Conservation (phyloP, 225 moss, liverwort and hornwort genomes). For the Polytrichum commune region DNA sequence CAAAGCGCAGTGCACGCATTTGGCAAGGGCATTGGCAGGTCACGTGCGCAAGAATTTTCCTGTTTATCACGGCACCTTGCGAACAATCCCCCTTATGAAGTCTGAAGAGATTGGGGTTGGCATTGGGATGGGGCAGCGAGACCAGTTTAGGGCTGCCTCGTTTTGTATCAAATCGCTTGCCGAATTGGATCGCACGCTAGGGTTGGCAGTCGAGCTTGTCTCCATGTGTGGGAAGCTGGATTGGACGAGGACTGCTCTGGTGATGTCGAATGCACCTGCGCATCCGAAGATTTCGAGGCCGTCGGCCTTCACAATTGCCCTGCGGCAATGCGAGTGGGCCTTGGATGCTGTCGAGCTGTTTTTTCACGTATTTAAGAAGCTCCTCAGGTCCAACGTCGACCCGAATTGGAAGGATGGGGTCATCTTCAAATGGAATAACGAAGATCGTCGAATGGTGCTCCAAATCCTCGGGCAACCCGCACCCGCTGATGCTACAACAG, state of each 20-base stretch:
- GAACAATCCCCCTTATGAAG: not conserved
- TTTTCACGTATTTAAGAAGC: not conserved
- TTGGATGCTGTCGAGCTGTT: not conserved
- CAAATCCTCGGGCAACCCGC: not conserved
- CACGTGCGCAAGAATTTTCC: not conserved
- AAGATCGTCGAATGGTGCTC: not conserved
- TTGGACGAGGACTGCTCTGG: not conserved
- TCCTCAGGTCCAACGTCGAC: not conserved
- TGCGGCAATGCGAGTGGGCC: constrained; percentile 3
- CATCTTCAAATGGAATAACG: constrained; percentile 1
- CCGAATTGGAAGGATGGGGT: not conserved
- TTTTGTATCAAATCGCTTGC: not conserved
- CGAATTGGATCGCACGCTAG: not conserved
- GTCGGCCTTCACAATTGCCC: not conserved
- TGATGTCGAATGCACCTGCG: not conserved
- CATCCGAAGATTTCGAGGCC: not conserved
- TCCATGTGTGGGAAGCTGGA: not conserved
- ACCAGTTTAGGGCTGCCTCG: not conserved
- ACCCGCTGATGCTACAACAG: not conserved
- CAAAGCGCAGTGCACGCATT: constrained; percentile 1
- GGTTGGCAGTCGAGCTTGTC: not conserved
- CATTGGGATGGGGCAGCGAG: not conserved
- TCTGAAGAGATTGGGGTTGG: not conserved
- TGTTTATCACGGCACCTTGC: not conserved
- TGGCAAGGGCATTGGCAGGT: constrained; percentile 10